Percentiles rank a stretch among this genome's conserved stretches.
phyloP scores from a whole-genome alignment of 2,329 filamentous ascomycete genomes.

The Exophiala sp. region DNA sequence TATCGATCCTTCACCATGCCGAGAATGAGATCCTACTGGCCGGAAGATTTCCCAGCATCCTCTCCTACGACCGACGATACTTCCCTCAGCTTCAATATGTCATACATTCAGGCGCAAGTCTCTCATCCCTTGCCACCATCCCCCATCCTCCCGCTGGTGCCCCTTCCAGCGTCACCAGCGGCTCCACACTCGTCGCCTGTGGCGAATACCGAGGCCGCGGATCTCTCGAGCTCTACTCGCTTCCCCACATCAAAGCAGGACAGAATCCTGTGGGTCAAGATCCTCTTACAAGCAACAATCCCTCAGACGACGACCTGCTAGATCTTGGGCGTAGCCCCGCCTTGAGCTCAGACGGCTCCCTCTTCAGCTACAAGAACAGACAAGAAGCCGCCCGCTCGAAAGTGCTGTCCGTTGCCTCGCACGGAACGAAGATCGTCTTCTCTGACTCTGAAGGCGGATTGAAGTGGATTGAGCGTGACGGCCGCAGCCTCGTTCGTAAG shows the following conservation, averaged over 20 bases:
- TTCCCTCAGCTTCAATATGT: slow-evolving; percentile 75
- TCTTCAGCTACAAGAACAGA: slow-evolving; percentile 66
- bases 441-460: slow-evolving; percentile 80
- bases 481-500: slow-evolving; percentile 48
- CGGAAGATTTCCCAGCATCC: slow-evolving; percentile 81
- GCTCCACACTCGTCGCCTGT: slow-evolving; percentile 70
- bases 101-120: slow-evolving; percentile 76
- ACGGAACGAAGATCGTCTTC: slow-evolving; percentile 77
- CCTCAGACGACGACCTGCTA: slow-evolving; percentile 10
- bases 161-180: slow-evolving; percentile 33
- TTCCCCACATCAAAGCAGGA: slow-evolving; percentile 33
- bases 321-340: not conserved
- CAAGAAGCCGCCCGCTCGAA: slow-evolving; percentile 79
- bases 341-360: not conserved
- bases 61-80: slow-evolving; percentile 83
- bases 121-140: slow-evolving; percentile 62
- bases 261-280: not conserved
- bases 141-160: slow-evolving; percentile 61
- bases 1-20: slow-evolving; percentile 77
- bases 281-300: not conserved
- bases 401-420: slow-evolving; percentile 73
- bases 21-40: slow-evolving; percentile 80
- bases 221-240: slow-evolving; percentile 78
- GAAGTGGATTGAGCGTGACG: slow-evolving; percentile 89
- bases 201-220: slow-evolving; percentile 92